Percentiles rank a stretch among this genome's conserved stretches.
These are phyloP conservation scores for Camelina hispida DNA, from an alignment of 345 rosid species.

Conservation along the genomic window DNA sequence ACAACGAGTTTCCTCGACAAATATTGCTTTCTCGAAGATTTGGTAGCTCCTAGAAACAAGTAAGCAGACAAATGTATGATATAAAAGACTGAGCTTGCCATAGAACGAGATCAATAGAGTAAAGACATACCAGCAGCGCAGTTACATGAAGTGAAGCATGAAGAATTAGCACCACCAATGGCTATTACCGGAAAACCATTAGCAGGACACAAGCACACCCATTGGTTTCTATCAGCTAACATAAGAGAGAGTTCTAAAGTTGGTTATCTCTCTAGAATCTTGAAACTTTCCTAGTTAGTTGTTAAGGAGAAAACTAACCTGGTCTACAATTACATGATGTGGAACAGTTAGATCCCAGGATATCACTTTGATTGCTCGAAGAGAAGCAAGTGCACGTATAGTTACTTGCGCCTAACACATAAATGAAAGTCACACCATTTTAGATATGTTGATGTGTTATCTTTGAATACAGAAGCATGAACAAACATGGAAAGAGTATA, in stretches of 20 bases:
- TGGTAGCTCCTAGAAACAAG: constrained; percentile 56
- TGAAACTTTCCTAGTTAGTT: neutral
- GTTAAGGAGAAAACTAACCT: constrained; percentile 48
- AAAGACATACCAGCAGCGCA: constrained; percentile 73
- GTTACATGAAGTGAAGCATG: constrained; percentile 87
- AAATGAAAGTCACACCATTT: neutral
- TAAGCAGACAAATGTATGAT: constrained; percentile 15
- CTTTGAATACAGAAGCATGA: constrained; percentile 4
- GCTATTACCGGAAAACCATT: constrained; percentile 78
- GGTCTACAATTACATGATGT: constrained; percentile 80
- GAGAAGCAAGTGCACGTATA: constrained; percentile 81
- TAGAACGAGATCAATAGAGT: constrained; percentile 14
- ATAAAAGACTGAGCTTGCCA: neutral
- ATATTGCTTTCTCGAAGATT: constrained; percentile 51
- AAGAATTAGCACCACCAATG: constrained; percentile 45
- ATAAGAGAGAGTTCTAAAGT: constrained; percentile 27
- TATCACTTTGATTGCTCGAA: constrained; percentile 49
- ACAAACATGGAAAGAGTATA: neutral
- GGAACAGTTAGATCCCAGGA: constrained; percentile 70
- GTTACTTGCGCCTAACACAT: constrained; percentile 49
- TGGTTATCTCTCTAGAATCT: constrained; percentile 11
- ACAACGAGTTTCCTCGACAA: constrained; percentile 61
- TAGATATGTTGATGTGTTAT: neutral
- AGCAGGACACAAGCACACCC: constrained; percentile 76
- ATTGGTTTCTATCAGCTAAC: constrained; percentile 55